Conservation (phyloP, 2,329 filamentous ascomycete genomes). For the Rhynchosporium secalis region DNA sequence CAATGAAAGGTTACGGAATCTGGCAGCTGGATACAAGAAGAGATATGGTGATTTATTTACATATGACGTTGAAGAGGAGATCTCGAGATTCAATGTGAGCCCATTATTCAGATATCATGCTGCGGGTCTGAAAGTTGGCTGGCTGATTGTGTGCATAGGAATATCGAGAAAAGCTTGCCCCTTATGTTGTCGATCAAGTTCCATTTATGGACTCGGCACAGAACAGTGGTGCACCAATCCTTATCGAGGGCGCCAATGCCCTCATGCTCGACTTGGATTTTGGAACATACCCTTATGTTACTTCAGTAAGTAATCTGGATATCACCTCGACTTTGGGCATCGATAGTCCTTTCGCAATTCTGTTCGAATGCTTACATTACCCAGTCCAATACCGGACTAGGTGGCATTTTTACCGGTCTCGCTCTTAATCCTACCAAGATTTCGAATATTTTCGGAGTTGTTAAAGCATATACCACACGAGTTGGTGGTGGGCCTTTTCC, state of each 20-base stretch:
- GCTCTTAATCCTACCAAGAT: conserved; percentile 61
- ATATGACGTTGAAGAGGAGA: conserved; percentile 69
- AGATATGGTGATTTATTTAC: conserved; percentile 66
- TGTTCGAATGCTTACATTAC: conserved; percentile 21
- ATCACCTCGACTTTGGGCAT: neutral
- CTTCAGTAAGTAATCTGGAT: conserved; percentile 12
- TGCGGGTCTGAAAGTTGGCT: neutral
- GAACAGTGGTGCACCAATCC: conserved; percentile 56
- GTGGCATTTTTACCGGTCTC: conserved; percentile 63
- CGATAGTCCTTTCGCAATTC: neutral
- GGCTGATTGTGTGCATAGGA: conserved; percentile 28
- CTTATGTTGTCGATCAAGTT: conserved; percentile 64
- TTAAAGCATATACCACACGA: conserved; percentile 65
- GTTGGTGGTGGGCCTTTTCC: conserved; percentile 65
- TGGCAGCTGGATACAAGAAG: conserved; percentile 64
- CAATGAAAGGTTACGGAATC: conserved; percentile 61
- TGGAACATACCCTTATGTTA: conserved; percentile 50
- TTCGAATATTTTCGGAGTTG: conserved; percentile 62
- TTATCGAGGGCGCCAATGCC: conserved; percentile 68
- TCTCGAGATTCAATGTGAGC: conserved; percentile 55
- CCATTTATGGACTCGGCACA: conserved; percentile 63
- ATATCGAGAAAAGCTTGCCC: conserved; percentile 57
- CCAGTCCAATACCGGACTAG: conserved; percentile 52
- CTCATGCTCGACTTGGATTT: conserved; percentile 67
- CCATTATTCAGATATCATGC: neutral